phyloP scores from a whole-genome alignment of 495 filamentous ascomycete genomes.

The Aspergillus leporis region DNA sequence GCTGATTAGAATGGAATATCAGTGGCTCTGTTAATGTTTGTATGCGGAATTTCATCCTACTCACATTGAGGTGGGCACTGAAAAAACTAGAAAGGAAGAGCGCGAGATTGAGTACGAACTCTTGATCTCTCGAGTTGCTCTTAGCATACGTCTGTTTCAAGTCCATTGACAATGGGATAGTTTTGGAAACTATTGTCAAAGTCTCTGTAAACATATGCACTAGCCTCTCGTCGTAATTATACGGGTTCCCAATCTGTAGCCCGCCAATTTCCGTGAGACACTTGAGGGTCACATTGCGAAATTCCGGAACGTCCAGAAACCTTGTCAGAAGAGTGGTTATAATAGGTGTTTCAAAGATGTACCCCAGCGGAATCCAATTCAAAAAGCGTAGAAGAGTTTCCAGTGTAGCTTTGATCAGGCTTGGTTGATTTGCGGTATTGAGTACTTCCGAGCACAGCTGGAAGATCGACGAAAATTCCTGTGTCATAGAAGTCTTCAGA shows the following conservation, averaged over 20 bases:
- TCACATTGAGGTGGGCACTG: slow-evolving; percentile 82
- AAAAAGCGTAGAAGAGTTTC: slow-evolving; percentile 94
- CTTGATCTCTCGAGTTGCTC: slow-evolving; percentile 92
- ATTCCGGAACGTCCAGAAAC: slow-evolving; percentile 88
- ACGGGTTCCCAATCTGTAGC: slow-evolving; percentile 73
- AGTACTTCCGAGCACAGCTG: slow-evolving; percentile 93
- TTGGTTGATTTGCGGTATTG: slow-evolving; percentile 81
- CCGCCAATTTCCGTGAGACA: slow-evolving; percentile 97
- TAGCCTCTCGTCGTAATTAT: slow-evolving; percentile 88
- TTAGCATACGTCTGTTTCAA: slow-evolving; percentile 84
- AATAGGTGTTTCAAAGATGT: slow-evolving; percentile 96
- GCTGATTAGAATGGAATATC: slow-evolving; percentile 45
- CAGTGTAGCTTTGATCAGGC: slow-evolving; percentile 87
- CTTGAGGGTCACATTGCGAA: slow-evolving; percentile 94
- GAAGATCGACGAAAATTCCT: slow-evolving; percentile 96
- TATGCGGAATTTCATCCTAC: slow-evolving; percentile 27
- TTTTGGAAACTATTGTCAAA: slow-evolving; percentile 81
- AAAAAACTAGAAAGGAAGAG: slow-evolving; percentile 97
- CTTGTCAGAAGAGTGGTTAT: slow-evolving; percentile 90
- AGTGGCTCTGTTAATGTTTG: slow-evolving; percentile 2
- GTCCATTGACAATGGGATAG: slow-evolving; percentile 86
- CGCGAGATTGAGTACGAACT: slow-evolving; percentile 95
- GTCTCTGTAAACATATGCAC: slow-evolving; percentile 97
- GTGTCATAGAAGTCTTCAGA: slow-evolving; percentile 95
- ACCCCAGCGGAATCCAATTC: slow-evolving; percentile 98